Evolutionary conservation across 176 grass and related monocot species (phyloP).

Genomic region (Bothriochloa decipiens): DNA sequence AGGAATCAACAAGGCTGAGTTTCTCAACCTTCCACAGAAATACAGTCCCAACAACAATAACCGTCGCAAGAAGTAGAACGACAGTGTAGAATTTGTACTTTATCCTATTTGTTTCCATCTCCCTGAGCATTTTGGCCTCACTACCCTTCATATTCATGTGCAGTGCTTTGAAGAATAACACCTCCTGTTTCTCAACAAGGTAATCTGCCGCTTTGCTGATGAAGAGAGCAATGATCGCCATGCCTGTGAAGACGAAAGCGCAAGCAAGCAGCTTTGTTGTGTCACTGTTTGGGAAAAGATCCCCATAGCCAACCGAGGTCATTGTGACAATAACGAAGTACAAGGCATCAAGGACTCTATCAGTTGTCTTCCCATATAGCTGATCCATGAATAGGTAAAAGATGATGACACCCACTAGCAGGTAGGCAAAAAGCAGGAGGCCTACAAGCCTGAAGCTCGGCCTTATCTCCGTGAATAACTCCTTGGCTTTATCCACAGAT

Average conservation of each 20-base stretch:
- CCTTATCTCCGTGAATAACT: slow-evolving; percentile 46
- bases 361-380: slow-evolving; percentile 65
- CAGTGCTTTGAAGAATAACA: slow-evolving; percentile 76
- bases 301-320: slow-evolving; percentile 92
- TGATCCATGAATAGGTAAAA: slow-evolving; percentile 80
- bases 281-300: slow-evolving; percentile 72
- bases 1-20: slow-evolving; percentile 76
- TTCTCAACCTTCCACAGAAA: slow-evolving; percentile 92
- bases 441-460: slow-evolving; percentile 63
- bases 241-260: slow-evolving; percentile 77
- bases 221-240: slow-evolving; percentile 70
- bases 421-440: slow-evolving; percentile 67
- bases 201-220: slow-evolving; percentile 78
- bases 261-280: slow-evolving; percentile 70
- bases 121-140: slow-evolving; percentile 56
- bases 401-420: slow-evolving; percentile 50
- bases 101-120: slow-evolving; percentile 62
- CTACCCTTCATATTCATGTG: slow-evolving; percentile 55
- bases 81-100: slow-evolving; percentile 81
- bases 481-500: slow-evolving; percentile 46
- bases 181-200: slow-evolving; percentile 93
- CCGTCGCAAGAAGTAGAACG: slow-evolving; percentile 46
- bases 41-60: slow-evolving; percentile 50
- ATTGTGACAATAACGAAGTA: slow-evolving; percentile 90
- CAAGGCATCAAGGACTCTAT: slow-evolving; percentile 74